phyloP scores from a whole-genome alignment of 2,329 filamentous ascomycete species.

The Trichoderma sp. region DNA sequence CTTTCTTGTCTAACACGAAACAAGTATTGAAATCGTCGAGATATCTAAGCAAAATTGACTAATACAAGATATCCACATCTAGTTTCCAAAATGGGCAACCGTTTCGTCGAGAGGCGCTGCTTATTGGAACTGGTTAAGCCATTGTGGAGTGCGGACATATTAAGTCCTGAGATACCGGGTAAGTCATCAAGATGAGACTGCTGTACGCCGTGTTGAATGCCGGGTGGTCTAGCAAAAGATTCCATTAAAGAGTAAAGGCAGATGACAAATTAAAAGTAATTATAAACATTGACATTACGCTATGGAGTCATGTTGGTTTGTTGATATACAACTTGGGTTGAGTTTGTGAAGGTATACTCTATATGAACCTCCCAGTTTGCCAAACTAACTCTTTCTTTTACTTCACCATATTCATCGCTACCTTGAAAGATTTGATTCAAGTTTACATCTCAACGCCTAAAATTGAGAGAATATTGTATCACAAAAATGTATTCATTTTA shows the following conservation, averaged over 20 bases:
- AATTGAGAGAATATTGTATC: accelerated
- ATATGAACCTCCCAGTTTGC: too few species aligned
- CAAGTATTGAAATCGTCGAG: not conserved
- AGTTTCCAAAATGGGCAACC: not conserved
- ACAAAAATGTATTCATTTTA: not conserved
- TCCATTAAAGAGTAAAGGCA: not conserved
- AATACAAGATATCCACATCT: not conserved
- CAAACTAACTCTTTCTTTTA: too few species aligned
- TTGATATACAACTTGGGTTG: too few species aligned
- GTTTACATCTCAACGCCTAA: not conserved
- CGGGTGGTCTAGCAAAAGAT: accelerated
- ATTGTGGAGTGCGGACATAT: not conserved
- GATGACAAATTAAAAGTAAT: not conserved
- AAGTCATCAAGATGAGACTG: not conserved
- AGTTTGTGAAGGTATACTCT: too few species aligned
- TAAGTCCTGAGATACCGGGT: not conserved
- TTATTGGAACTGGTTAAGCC: not conserved
- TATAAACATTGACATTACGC: not conserved
- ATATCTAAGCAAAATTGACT: not conserved
- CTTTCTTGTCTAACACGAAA: not conserved
- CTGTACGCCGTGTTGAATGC: not conserved
- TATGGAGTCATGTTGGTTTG: not conserved
- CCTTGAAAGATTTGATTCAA: not conserved
- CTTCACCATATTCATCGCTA: too few species aligned
- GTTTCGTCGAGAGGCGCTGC: not conserved